Percentiles rank a stretch among this genome's conserved stretches.
These are phyloP conservation scores for Solanum virginianum DNA, from an alignment of 257 asterid species.

Conservation along the genomic window DNA sequence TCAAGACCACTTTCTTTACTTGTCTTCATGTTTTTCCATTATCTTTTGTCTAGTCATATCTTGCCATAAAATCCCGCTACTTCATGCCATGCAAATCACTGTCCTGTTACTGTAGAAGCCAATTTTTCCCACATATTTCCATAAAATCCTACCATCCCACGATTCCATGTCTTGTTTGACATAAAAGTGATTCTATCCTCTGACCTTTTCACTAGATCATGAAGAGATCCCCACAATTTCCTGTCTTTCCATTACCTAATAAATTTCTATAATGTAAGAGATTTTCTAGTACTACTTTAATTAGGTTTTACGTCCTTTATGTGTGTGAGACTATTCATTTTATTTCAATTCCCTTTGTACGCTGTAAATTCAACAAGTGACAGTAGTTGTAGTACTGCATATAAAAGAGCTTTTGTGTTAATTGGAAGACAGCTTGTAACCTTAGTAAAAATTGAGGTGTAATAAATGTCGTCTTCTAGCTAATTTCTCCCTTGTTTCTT, in stretches of 20 bases:
- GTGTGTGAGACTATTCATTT: neutral
- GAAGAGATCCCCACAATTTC: neutral
- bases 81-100: neutral
- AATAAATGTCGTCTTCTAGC: neutral
- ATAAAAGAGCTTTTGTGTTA: neutral
- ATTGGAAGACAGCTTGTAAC: neutral
- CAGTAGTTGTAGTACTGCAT: neutral
- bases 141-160: no score
- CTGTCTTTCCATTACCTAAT: neutral
- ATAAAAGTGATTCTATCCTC: neutral
- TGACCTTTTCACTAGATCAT: neutral
- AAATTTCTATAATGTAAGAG: neutral
- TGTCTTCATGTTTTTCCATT: neutral
- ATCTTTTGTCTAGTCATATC: neutral
- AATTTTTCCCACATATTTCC: neutral
- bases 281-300: neutral
- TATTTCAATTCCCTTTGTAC: neutral
- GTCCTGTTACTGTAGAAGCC: neutral
- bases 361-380: no score
- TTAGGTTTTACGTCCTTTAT: neutral
- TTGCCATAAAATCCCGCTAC: neutral
- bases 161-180: neutral
- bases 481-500: neutral
- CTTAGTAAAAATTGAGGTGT: neutral
- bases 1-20: neutral